phyloP scores from a whole-genome alignment of 306 rosid species.

The Cicer yamashitae region DNA sequence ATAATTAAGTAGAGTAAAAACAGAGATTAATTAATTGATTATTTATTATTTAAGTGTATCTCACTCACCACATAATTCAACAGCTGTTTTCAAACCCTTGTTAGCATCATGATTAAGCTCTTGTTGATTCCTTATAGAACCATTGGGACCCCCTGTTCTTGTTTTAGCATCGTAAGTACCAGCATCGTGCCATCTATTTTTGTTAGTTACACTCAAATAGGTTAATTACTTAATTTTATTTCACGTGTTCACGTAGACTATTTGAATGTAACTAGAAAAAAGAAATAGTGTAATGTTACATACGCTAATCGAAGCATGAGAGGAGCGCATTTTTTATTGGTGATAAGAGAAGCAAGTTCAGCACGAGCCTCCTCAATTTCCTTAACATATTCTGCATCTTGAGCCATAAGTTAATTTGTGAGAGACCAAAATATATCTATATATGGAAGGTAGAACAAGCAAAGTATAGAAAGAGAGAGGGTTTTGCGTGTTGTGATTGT shows the following conservation, averaged over 20 bases:
- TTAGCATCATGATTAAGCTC: conserved; percentile 71
- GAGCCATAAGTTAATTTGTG: conserved; percentile 44
- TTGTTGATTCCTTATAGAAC: conserved; percentile 65
- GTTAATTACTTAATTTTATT: no score
- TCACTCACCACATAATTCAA: conserved; percentile 68
- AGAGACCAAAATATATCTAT: no score
- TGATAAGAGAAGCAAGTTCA: conserved; percentile 80
- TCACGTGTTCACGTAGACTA: no score
- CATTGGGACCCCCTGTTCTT: conserved; percentile 83
- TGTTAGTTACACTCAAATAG: no score
- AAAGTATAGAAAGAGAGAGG: no score
- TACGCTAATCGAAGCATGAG: conserved; percentile 95
- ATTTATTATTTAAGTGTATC: neutral
- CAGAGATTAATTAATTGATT: neutral
- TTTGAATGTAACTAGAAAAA: no score
- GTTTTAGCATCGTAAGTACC: conserved; percentile 72
- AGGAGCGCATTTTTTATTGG: conserved; percentile 69
- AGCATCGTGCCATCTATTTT: conserved; percentile 85
- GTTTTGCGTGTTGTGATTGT: neutral
- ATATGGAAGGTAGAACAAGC: no score
- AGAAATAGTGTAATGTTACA: neutral
- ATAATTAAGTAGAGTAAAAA: neutral
- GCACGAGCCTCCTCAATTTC: conserved; percentile 74
- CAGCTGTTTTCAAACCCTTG: conserved; percentile 67
- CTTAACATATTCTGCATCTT: conserved; percentile 55